These are phyloP conservation scores for Nymphaea thermarum DNA, from an alignment of 164 flowering plant genomes.

Conservation along the genomic window DNA sequence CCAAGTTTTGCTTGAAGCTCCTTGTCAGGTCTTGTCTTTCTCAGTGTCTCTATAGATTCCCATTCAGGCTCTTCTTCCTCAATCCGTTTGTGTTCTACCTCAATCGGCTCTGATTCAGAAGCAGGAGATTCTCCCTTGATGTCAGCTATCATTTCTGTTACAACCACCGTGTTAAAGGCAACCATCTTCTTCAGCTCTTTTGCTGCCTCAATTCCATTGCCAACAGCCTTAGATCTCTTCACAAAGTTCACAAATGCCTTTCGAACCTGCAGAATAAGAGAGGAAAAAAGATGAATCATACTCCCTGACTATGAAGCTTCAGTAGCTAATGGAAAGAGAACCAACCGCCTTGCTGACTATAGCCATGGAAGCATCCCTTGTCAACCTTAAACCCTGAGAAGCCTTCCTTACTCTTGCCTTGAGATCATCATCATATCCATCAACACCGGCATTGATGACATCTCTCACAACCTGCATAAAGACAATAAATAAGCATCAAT, in stretches of 20 bases:
- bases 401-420: conserved; percentile 71
- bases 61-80: conserved; percentile 57
- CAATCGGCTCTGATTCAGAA: neutral
- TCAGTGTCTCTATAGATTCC: conserved; percentile 62
- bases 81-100: conserved; percentile 13
- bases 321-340: conserved; percentile 6
- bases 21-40: conserved; percentile 43
- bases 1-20: conserved; percentile 42
- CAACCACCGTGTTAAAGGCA: conserved; percentile 70
- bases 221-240: conserved; percentile 51
- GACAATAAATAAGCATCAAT: conserved; percentile 1
- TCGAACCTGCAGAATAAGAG: conserved; percentile 44
- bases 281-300: neutral
- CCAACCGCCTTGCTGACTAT: conserved; percentile 92
- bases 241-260: conserved; percentile 53
- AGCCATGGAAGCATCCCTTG: conserved; percentile 79
- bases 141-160: conserved; percentile 66
- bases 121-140: conserved; percentile 77
- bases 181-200: conserved; percentile 87
- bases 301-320: neutral
- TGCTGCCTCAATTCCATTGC: conserved; percentile 59
- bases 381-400: conserved; percentile 80
- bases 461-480: conserved; percentile 66
- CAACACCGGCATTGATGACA: conserved; percentile 73
- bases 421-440: conserved; percentile 71